Evolutionary conservation across 2,329 filamentous ascomycete genomes (phyloP).

Genomic region (Alternaria dauci): DNA sequence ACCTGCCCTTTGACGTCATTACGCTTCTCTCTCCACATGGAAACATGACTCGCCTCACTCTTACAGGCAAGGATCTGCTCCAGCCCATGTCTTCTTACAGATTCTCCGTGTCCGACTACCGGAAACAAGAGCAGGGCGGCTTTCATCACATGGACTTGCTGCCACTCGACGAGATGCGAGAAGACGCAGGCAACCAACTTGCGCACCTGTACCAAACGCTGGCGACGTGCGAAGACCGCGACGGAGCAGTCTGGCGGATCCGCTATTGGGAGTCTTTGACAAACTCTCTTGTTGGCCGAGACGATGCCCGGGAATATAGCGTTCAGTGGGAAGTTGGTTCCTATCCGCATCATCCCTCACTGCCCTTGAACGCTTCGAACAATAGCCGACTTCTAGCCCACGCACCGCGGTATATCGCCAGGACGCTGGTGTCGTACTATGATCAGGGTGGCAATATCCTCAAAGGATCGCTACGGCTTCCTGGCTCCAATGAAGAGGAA

Average conservation of each 20-base stretch:
- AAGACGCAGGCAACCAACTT: constrained; percentile 13
- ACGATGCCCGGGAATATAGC: background rate
- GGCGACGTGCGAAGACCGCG: constrained; percentile 17
- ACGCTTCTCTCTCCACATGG: constrained; percentile 27
- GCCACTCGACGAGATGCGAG: constrained; percentile 7
- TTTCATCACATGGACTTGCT: background rate
- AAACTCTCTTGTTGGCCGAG: constrained; percentile 12
- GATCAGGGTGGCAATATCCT: constrained; percentile 28
- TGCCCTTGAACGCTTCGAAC: background rate
- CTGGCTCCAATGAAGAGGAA: constrained; percentile 10
- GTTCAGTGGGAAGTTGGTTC: constrained; percentile 12
- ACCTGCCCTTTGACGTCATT: constrained; percentile 40
- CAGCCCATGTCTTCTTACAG: constrained; percentile 17
- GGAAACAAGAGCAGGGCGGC: background rate
- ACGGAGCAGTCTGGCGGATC: constrained; percentile 26
- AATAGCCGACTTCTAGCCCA: background rate
- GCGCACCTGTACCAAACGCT: constrained; percentile 14
- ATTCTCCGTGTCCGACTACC: constrained; percentile 5
- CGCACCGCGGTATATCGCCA: constrained; percentile 25
- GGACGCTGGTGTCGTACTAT: constrained; percentile 34
- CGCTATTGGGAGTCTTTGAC: constrained; percentile 27
- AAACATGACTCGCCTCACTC: constrained; percentile 20
- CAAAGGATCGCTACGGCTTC: constrained; percentile 20
- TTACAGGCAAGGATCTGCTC: constrained; percentile 29
- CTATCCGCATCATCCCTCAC: constrained; percentile 22